Percentiles rank a stretch among this genome's conserved stretches.
Evolutionary conservation across 2,329 filamentous ascomycete species (phyloP).

Genomic region (Colletotrichum sp.): DNA sequence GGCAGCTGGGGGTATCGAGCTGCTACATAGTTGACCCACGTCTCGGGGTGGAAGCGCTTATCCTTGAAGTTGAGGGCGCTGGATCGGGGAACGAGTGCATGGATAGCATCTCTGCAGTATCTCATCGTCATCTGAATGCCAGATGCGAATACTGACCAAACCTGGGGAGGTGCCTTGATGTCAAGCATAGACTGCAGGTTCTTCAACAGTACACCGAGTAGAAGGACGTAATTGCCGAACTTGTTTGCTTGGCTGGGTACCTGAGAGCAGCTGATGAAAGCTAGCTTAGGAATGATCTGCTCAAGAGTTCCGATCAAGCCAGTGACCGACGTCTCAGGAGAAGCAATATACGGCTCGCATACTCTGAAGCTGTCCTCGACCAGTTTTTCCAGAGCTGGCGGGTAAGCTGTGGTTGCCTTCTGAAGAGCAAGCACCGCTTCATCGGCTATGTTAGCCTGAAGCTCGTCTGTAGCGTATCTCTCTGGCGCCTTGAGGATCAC

Average conservation of each 20-base stretch:
- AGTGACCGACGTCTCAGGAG: conserved; percentile 4
- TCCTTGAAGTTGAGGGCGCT: conserved; percentile 4
- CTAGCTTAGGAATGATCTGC: conserved; percentile 47
- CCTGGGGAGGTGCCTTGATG: conserved; percentile 30
- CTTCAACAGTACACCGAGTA: conserved; percentile 38
- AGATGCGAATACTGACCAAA: conserved; percentile 43
- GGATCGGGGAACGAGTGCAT: not conserved
- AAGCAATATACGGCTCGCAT: conserved; percentile 3
- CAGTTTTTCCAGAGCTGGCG: conserved; percentile 38
- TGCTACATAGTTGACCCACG: conserved; percentile 17
- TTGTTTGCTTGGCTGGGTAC: conserved; percentile 32
- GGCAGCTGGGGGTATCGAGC: conserved; percentile 1
- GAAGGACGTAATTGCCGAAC: conserved; percentile 46
- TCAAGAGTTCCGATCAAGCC: conserved; percentile 27
- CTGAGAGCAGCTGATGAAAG: conserved; percentile 55
- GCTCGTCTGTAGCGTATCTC: conserved; percentile 18
- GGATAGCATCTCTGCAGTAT: conserved; percentile 26
- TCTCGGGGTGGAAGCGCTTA: not conserved
- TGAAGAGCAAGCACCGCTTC: conserved; percentile 47
- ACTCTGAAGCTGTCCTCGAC: conserved; percentile 24
- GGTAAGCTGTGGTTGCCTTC: conserved; percentile 39
- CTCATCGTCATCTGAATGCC: conserved; percentile 36
- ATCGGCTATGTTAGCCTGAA: conserved; percentile 35
- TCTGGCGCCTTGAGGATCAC: conserved; percentile 31
- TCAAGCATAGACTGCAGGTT: conserved; percentile 42